A percentile compares a stretch with the other conserved stretches of the same genome.
Conservation (phyloP, 768 basidiomycete species). For the Agrocybe praecox region DNA sequence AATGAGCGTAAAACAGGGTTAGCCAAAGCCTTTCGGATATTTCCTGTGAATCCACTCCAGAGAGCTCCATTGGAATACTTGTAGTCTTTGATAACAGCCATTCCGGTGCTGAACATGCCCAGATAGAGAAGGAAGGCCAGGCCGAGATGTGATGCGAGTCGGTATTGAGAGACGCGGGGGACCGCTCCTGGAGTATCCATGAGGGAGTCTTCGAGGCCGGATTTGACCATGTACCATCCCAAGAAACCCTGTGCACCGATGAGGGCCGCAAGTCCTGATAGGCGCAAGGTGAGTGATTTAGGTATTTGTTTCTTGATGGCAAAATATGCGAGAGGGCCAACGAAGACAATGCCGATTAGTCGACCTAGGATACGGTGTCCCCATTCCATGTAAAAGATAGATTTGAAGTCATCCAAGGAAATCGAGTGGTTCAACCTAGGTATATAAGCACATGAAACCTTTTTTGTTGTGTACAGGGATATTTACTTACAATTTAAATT, state of each 20-base stretch:
- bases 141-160: constrained; percentile 93
- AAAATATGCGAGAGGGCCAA: constrained; percentile 86
- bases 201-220: constrained; percentile 84
- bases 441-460: neutral
- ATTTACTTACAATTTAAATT: constrained; percentile 83
- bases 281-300: constrained; percentile 57
- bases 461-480: neutral
- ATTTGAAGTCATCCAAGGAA: constrained; percentile 88
- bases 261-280: constrained; percentile 73
- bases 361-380: constrained; percentile 92
- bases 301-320: constrained; percentile 70
- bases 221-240: constrained; percentile 99
- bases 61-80: constrained; percentile 58
- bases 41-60: constrained; percentile 58
- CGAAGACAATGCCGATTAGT: constrained; percentile 79
- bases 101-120: constrained; percentile 86
- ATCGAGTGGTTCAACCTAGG: constrained; percentile 87
- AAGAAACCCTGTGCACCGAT: constrained; percentile 91
- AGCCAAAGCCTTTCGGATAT: constrained; percentile 50
- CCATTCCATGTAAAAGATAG: constrained; percentile 99
- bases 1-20: constrained; percentile 62
- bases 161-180: constrained; percentile 95
- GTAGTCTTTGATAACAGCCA: constrained; percentile 80
- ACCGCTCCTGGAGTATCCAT: constrained; percentile 82
- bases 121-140: constrained; percentile 89